A percentile compares a stretch with the other conserved stretches of the same genome.
phyloP scores from a whole-genome alignment of 805 yeast species.

The Scheffersomyces ergatensis region DNA sequence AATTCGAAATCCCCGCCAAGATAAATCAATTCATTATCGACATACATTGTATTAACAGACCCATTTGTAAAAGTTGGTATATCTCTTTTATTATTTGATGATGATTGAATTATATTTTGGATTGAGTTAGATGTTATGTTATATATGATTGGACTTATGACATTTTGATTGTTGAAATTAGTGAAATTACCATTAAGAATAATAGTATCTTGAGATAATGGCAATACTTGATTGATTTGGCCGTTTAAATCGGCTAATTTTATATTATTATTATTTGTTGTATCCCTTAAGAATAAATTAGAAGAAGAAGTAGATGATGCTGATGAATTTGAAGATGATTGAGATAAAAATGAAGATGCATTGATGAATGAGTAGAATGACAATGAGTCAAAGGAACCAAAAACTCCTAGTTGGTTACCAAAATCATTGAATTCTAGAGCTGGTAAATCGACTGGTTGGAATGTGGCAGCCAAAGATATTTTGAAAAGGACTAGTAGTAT shows the following conservation, averaged over 20 bases:
- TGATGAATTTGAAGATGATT: not conserved
- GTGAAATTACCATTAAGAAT: slow-evolving; percentile 37
- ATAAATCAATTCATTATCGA: slow-evolving; percentile 50
- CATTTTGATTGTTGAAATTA: slow-evolving; percentile 21
- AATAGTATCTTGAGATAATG: slow-evolving; percentile 23
- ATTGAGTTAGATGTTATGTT: slow-evolving; percentile 24
- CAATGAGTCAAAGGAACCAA: slow-evolving; percentile 28
- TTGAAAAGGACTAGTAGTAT: not conserved
- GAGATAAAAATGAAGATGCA: slow-evolving; percentile 19
- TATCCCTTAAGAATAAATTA: slow-evolving; percentile 21
- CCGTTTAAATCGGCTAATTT: slow-evolving; percentile 32
- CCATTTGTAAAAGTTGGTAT: slow-evolving; percentile 21
- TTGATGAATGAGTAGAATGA: slow-evolving; percentile 25
- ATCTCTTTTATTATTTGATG: slow-evolving; percentile 12
- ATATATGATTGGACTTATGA: slow-evolving; percentile 33
- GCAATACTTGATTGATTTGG: slow-evolving; percentile 22
- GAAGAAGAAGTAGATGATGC: slow-evolving; percentile 5
- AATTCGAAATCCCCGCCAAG: slow-evolving; percentile 77
- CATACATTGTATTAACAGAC: slow-evolving; percentile 33
- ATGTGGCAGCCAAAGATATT: not conserved
- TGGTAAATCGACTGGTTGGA: slow-evolving; percentile 13
- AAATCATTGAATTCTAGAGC: slow-evolving; percentile 18
- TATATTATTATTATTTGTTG: slow-evolving; percentile 12
- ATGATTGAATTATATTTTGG: slow-evolving; percentile 17
- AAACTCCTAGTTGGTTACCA: slow-evolving; percentile 29